Base-by-base conservation (phyloP, 1,139 yeast species). In the Casaregolazyma suthepensis region DNA sequence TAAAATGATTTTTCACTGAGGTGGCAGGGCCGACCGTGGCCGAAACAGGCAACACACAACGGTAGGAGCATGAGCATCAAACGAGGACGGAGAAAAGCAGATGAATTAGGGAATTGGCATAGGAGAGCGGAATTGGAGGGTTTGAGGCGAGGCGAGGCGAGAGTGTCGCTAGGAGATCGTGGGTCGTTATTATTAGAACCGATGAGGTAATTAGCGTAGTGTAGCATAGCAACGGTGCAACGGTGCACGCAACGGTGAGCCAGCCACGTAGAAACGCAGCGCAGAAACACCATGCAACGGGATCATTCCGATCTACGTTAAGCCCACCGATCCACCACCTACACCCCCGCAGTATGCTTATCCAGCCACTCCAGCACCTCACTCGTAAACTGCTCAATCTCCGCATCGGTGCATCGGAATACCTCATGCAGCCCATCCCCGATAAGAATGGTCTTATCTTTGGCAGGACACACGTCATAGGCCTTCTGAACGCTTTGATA, bases 401-500 rank as follows among this genome's bases (percentile, higher is more conserved):
- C 64, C 31, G 72, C 74, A 18, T 73, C 74, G 6, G 60, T 66
- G 58, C 82, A 87, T 61, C 61, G 68, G 68, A 68, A 59, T 45
- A 68, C 56, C 56, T 67, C 71, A 54, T 68, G 78, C 49, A 64
- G 70, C 56, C 63, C 66, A 18, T 65, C 72, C 1, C 67, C 66
- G 59, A 73, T 71, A 13, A 66, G 54, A 47, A 65, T 59, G 52
- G 76, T 63, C 49, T 71, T 59, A 56, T 71, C 76, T 4, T 58
- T 52, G 19, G 67, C 62, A 44, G 78, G 68, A 50, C 74, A 59
- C 50, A 74, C 60, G 0, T 68, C 63, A 54, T 73, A 66, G 60
- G 84, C 85, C 56, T 71, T 66, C 58, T 74, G 69, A 6, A 87
- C 75, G 2, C 80, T 85, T 15, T 71, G 72, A 51, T 76, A 71